Conservation (phyloP, 495 filamentous ascomycete genomes). For the Paragyromitra xinjiangensis region DNA sequence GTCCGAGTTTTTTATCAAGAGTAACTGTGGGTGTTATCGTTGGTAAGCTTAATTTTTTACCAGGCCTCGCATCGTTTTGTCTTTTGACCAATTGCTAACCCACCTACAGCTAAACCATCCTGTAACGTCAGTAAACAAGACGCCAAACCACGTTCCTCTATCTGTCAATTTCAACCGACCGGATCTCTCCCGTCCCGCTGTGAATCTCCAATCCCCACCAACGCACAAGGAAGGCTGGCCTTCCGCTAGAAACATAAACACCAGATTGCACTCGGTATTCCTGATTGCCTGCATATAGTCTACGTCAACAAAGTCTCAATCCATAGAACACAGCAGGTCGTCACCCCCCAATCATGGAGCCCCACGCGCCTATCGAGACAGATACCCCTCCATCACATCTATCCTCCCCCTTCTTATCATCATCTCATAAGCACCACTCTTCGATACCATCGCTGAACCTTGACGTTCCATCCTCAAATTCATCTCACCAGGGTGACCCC, state of each 20-base stretch:
- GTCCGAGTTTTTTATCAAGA: not conserved
- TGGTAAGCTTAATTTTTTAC: not conserved
- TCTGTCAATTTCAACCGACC: constrained; percentile 28
- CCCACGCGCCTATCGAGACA: constrained; percentile 42
- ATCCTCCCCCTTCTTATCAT: constrained; percentile 9
- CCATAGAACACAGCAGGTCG: constrained; percentile 14
- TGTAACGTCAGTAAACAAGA: constrained; percentile 28
- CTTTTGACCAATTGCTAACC: constrained; percentile 45
- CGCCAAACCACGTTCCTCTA: constrained; percentile 17
- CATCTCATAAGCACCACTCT: constrained; percentile 19
- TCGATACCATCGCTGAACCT: constrained; percentile 21
- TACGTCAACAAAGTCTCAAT: constrained; percentile 36
- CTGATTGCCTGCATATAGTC: constrained; percentile 8
- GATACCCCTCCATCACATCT: constrained; percentile 30
- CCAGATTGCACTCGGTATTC: constrained; percentile 32
- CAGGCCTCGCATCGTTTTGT: constrained; percentile 13
- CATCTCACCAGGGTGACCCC: constrained; percentile 10
- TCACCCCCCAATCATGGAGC: constrained; percentile 52
- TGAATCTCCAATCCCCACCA: constrained; percentile 28
- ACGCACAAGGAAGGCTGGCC: constrained; percentile 46
- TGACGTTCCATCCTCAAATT: constrained; percentile 30
- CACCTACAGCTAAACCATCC: constrained; percentile 28
- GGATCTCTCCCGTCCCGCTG: constrained; percentile 9
- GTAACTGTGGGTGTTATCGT: not conserved
- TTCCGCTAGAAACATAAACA: constrained; percentile 33